Percentiles rank a stretch among this genome's conserved stretches.
phyloP scores from a whole-genome alignment of 805 yeast species.

The Danielia reshetovae region DNA sequence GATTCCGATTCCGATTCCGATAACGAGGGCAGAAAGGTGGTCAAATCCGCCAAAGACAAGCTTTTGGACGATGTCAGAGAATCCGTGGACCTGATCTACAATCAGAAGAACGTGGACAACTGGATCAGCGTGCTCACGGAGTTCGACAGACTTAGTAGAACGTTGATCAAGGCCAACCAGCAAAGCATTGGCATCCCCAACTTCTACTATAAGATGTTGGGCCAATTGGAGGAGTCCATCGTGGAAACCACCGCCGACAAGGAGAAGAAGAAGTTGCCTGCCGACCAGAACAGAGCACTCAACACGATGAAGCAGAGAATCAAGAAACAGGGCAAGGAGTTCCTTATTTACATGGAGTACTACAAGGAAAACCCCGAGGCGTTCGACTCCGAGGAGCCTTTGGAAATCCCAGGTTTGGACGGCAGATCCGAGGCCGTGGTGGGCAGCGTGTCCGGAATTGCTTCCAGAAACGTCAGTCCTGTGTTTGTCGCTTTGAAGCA shows the following conservation, averaged over 20 bases:
- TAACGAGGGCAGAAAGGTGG: slow-evolving; percentile 76
- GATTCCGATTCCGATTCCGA: slow-evolving; percentile 47
- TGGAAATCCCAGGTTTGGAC: slow-evolving; percentile 32
- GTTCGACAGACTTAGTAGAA: slow-evolving; percentile 73
- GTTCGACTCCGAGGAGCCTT: slow-evolving; percentile 56
- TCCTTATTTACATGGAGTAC: slow-evolving; percentile 51
- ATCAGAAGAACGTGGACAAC: slow-evolving; percentile 64
- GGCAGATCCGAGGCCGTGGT: slow-evolving; percentile 25
- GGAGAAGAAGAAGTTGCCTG: slow-evolving; percentile 72
- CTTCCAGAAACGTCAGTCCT: slow-evolving; percentile 33
- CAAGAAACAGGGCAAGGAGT: slow-evolving; percentile 72
- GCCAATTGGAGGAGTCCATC: slow-evolving; percentile 68
- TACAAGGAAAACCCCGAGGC: slow-evolving; percentile 68
- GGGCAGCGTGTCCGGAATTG: slow-evolving; percentile 33
- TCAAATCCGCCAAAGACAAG: slow-evolving; percentile 91
- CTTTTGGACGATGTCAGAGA: slow-evolving; percentile 80
- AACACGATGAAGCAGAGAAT: slow-evolving; percentile 87
- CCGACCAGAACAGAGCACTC: slow-evolving; percentile 78
- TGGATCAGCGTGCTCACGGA: slow-evolving; percentile 75
- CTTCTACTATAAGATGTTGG: slow-evolving; percentile 62
- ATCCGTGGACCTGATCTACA: slow-evolving; percentile 62
- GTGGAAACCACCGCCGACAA: slow-evolving; percentile 44
- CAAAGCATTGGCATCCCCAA: slow-evolving; percentile 74
- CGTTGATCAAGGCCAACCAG: slow-evolving; percentile 65
- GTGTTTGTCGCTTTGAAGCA: slow-evolving; percentile 71